Base-by-base conservation (phyloP, 345 rosid genomes). In the Cardiospermum halicacabum region DNA sequence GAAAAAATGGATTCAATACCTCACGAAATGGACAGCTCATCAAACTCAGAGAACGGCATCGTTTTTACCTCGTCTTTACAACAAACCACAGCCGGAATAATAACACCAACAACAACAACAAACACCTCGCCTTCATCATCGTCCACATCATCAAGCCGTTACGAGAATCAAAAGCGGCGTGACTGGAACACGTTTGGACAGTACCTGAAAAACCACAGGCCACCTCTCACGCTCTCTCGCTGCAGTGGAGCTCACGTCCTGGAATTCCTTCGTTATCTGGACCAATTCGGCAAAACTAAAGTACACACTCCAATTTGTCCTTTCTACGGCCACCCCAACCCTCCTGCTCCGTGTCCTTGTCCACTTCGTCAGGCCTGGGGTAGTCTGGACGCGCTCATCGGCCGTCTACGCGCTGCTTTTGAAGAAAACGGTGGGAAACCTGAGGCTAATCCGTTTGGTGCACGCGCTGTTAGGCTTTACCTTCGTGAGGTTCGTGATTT, bases 131-230 rank as follows among this genome's bases (percentile, higher is more conserved):
- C 55, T 11, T 11, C 63, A 3, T 16, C 65, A 62, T 15, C 36
- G 13, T 21, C 61, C 19, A n/a, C 61, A 48, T 34, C 70, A 57
- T 45, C 77, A 34, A 60, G 68, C 58, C 86, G 91, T 11, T 85
- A 85, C 62, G 91, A 83, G 85, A 85, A 81, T 70, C 91, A 85
- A 64, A 85, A 85, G 71, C 80, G 91, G 22, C 80, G 91, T 61
- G 91, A 85, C 79, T 85, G 91, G 91, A 85, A 85, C 81, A 85
- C 88, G 24, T 85, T 85, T 62, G 85, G 88, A 21, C 88, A 85
- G 61, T 85, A 81, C 75, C 53, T 85, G 62, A 79, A 80, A 39
- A 85, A 81, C 65, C 91, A 85, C 70, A 64, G 88, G 31, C 90
- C 90, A 2, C 88, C 90, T 16, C 82, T 85, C 30, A 67, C 85